Conservation (phyloP, 805 yeast species). For the Debaryomyces prosopidis region DNA sequence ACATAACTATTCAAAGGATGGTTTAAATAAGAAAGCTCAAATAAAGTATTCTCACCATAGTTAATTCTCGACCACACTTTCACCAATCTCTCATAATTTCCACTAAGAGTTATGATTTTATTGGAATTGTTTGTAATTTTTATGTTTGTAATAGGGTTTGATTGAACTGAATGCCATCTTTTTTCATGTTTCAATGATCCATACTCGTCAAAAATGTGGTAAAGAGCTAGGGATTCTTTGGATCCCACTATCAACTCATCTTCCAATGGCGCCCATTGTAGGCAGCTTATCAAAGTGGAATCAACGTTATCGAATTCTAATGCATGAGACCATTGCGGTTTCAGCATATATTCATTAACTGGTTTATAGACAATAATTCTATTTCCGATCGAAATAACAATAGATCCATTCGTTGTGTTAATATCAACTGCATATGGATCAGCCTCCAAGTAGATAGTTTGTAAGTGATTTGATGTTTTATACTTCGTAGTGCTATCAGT, state of each 20-base stretch:
- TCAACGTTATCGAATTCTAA: constrained; percentile 18
- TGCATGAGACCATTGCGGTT: constrained; percentile 47
- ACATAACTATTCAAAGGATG: constrained; percentile 55
- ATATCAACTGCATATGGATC: constrained; percentile 72
- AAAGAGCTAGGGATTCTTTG: constrained; percentile 47
- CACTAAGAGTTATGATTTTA: constrained; percentile 60
- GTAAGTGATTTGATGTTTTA: constrained; percentile 46
- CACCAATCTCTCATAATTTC: constrained; percentile 62
- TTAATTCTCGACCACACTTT: constrained; percentile 79
- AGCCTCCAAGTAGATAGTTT: constrained; percentile 68
- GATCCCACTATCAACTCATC: constrained; percentile 67
- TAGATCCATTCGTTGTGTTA: constrained; percentile 56
- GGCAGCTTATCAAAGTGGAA: constrained; percentile 27
- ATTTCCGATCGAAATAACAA: constrained; percentile 52
- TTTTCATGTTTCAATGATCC: constrained; percentile 35
- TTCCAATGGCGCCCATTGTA: constrained; percentile 55
- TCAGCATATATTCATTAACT: constrained; percentile 45
- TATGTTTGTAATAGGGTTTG: constrained; percentile 59
- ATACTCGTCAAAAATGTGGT: constrained; percentile 50
- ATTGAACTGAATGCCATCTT: constrained; percentile 54
- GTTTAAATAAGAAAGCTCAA: constrained; percentile 68
- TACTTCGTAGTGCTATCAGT: constrained; percentile 7
- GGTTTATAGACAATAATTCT: constrained; percentile 57
- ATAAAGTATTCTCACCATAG: constrained; percentile 60
- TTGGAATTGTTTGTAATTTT: constrained; percentile 67